A percentile compares a stretch with the other conserved stretches of the same genome.
These are phyloP conservation scores for Sungouiozyma intestinalis DNA, from an alignment of 805 yeast genomes.

Conservation along the genomic window DNA sequence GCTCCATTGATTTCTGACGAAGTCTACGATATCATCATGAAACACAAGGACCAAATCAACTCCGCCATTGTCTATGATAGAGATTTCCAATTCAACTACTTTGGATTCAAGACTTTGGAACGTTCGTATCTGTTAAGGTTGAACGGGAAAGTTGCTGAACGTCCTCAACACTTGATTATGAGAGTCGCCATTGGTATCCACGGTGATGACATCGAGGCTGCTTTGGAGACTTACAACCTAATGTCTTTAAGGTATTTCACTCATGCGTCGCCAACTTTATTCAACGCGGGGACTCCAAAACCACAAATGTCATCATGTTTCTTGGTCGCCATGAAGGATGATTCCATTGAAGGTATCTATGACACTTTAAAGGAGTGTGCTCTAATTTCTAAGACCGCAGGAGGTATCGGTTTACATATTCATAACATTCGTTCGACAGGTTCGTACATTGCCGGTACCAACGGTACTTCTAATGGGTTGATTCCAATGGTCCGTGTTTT, in stretches of 20 bases:
- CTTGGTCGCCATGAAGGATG: slow-evolving; percentile 82
- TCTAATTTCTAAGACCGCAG: slow-evolving; percentile 85
- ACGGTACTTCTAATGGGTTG: slow-evolving; percentile 85
- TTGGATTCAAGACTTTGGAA: slow-evolving; percentile 87
- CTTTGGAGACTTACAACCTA: slow-evolving; percentile 70
- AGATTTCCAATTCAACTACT: slow-evolving; percentile 70
- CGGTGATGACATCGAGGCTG: slow-evolving; percentile 51
- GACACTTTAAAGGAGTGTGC: slow-evolving; percentile 84
- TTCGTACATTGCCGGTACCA: slow-evolving; percentile 80
- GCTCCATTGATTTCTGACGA: slow-evolving; percentile 64
- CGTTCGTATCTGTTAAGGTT: slow-evolving; percentile 70
- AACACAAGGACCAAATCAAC: slow-evolving; percentile 57
- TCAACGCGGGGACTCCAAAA: slow-evolving; percentile 82
- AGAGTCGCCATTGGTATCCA: slow-evolving; percentile 91
- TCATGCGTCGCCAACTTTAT: slow-evolving; percentile 92
- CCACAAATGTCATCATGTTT: slow-evolving; percentile 89
- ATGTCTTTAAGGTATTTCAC: slow-evolving; percentile 85
- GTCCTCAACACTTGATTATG: slow-evolving; percentile 85
- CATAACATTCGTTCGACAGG: slow-evolving; percentile 83
- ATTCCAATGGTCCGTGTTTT: slow-evolving; percentile 95
- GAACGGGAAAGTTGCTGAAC: slow-evolving; percentile 63
- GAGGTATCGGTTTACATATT: slow-evolving; percentile 88
- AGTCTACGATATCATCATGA: slow-evolving; percentile 51
- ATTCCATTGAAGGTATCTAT: slow-evolving; percentile 91
- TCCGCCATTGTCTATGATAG: slow-evolving; percentile 65